phyloP scores from a whole-genome alignment of 2,329 filamentous ascomycete species.

The Colletotrichum lentis region DNA sequence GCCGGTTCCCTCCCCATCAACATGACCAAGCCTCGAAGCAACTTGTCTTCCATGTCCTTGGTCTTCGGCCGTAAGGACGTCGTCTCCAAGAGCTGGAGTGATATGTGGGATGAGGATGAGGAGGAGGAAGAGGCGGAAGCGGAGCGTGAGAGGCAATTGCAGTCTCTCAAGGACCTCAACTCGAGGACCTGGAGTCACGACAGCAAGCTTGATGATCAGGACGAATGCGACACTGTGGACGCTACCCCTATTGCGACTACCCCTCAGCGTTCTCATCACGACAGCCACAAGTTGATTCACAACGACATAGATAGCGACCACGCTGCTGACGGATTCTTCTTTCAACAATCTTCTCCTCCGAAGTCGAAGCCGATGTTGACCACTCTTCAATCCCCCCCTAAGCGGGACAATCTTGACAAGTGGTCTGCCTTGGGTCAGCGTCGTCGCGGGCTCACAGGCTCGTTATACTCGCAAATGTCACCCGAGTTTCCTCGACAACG shows the following conservation, averaged over 20 bases:
- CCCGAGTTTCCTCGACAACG: conserved; percentile 59
- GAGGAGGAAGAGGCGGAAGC: conserved; percentile 79
- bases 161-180: conserved; percentile 71
- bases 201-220: conserved; percentile 62
- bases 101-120: conserved; percentile 93
- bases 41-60: conserved; percentile 75
- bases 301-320: conserved; percentile 70
- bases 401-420: conserved; percentile 75
- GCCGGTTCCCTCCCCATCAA: conserved; percentile 79
- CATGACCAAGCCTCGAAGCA: conserved; percentile 77
- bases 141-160: conserved; percentile 67
- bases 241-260: conserved; percentile 48
- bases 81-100: conserved; percentile 98
- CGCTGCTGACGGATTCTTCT: conserved; percentile 75
- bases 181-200: conserved; percentile 82
- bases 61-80: conserved; percentile 81
- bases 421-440: conserved; percentile 90
- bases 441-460: conserved; percentile 71
- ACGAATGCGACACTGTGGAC: conserved; percentile 54
- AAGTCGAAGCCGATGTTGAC: conserved; percentile 22
- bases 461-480: conserved; percentile 59
- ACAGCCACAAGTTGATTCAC: conserved; percentile 40
- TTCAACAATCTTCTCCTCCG: conserved; percentile 68
- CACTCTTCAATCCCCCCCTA: conserved; percentile 69
- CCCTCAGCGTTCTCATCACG: conserved; percentile 52